phyloP scores from a whole-genome alignment of 805 yeast species.

The Lipomyces yamanashiensis region DNA sequence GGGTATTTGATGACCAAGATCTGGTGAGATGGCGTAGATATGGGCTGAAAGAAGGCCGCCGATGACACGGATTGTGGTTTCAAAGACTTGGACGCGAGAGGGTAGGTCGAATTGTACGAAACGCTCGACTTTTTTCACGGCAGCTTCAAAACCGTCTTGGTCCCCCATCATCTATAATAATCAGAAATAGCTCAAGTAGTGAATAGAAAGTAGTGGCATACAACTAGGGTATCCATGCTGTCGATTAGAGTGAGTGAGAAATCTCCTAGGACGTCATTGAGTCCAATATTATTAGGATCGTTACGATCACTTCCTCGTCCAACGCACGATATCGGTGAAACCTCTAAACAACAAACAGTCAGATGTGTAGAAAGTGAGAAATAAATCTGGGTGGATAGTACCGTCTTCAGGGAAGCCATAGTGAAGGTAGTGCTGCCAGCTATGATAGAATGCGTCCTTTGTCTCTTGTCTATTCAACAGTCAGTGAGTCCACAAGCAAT shows the following conservation, averaged over 20 bases:
- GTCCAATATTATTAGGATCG: constrained; percentile 57
- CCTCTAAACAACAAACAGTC: constrained; percentile 45
- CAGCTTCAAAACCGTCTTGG: constrained; percentile 56
- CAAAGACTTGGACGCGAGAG: constrained; percentile 85
- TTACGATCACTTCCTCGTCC: constrained; percentile 68
- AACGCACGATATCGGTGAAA: constrained; percentile 71
- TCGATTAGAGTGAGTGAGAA: constrained; percentile 79
- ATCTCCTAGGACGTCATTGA: constrained; percentile 87
- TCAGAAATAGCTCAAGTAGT: neutral
- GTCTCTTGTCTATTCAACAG: constrained; percentile 33
- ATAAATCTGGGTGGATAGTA: constrained; percentile 1
- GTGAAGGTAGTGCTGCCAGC: constrained; percentile 69
- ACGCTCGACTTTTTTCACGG: constrained; percentile 50
- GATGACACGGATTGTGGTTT: constrained; percentile 75
- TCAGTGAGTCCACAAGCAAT: neutral
- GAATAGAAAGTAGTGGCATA: constrained; percentile 45
- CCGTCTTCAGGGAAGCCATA: constrained; percentile 81
- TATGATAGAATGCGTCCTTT: constrained; percentile 65
- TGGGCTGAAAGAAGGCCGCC: constrained; percentile 86
- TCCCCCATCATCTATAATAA: constrained; percentile 55
- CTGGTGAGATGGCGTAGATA: constrained; percentile 61
- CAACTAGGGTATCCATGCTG: constrained; percentile 74
- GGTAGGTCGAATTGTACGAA: constrained; percentile 61
- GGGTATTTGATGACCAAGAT: constrained; percentile 50
- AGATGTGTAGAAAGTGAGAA: too few species aligned